phyloP scores from a whole-genome alignment of 129 eudicot genomes.

The Flaveria trinervia region DNA sequence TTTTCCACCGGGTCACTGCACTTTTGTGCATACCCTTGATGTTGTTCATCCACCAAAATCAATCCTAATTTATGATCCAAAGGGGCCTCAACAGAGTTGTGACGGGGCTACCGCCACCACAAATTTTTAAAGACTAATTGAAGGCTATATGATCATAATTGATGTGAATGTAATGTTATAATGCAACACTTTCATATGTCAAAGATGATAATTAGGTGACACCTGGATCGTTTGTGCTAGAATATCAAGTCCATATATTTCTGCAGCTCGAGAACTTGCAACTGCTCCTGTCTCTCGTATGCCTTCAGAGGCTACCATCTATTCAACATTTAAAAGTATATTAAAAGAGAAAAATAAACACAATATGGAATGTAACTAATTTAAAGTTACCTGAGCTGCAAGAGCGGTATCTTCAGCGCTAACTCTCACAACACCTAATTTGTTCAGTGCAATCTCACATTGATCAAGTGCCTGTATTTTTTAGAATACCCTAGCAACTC shows the following conservation, averaged over 20 bases:
- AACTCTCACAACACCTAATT: constrained; percentile 60
- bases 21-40: no score
- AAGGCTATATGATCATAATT: background rate
- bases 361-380: background rate
- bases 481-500: background rate
- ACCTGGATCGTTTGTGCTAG: constrained; percentile 84
- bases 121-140: background rate
- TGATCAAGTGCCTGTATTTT: constrained; percentile 69
- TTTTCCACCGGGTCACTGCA: no score
- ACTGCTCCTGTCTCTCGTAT: constrained; percentile 76
- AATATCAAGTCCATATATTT: constrained; percentile 77
- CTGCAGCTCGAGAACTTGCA: constrained; percentile 90
- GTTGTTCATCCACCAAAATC: no score
- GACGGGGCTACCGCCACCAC: background rate
- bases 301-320: constrained; percentile 79
- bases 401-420: constrained; percentile 74
- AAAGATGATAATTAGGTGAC: constrained; percentile 25
- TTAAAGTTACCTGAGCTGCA: constrained; percentile 75
- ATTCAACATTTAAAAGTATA: background rate
- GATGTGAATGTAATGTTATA: background rate
- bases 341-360: background rate
- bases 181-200: background rate
- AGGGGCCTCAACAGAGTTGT: background rate
- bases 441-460: constrained; percentile 60
- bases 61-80: no score